phyloP scores from a whole-genome alignment of 495 filamentous ascomycete species.

The Penicillium tannophilum region DNA sequence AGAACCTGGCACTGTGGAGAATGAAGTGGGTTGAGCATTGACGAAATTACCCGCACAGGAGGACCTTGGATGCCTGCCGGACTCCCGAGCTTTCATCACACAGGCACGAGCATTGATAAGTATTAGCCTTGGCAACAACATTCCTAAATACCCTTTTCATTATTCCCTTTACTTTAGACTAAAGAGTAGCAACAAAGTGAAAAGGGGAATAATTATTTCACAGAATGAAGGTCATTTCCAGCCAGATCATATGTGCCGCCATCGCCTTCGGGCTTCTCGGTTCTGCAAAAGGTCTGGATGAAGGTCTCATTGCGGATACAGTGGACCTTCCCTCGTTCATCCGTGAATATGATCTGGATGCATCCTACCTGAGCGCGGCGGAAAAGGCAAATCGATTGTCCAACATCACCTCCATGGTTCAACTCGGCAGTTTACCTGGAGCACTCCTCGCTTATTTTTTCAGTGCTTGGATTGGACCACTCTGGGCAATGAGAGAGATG shows the following conservation, averaged over 20 bases:
- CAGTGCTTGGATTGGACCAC: slow-evolving; percentile 62
- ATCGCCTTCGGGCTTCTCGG: background rate
- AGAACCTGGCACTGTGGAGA: too few species aligned
- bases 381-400: slow-evolving; percentile 1
- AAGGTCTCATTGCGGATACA: background rate
- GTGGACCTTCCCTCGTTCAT: background rate
- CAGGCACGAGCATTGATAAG: too few species aligned
- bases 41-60: too few species aligned
- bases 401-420: slow-evolving; percentile 1
- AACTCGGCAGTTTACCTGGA: background rate
- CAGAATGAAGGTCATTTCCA: too few species aligned
- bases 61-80: too few species aligned
- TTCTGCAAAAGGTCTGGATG: slow-evolving; percentile 2
- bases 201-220: too few species aligned
- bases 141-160: too few species aligned
- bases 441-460: background rate
- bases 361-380: background rate
- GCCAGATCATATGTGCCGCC: background rate
- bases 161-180: too few species aligned
- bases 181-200: too few species aligned
- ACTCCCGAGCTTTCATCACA: too few species aligned
- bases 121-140: too few species aligned
- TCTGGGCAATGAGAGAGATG: slow-evolving; percentile 66
- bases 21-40: too few species aligned
- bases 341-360: background rate